phyloP scores from a whole-genome alignment of 2,329 filamentous ascomycete genomes.

The Fusarium sacchari region DNA sequence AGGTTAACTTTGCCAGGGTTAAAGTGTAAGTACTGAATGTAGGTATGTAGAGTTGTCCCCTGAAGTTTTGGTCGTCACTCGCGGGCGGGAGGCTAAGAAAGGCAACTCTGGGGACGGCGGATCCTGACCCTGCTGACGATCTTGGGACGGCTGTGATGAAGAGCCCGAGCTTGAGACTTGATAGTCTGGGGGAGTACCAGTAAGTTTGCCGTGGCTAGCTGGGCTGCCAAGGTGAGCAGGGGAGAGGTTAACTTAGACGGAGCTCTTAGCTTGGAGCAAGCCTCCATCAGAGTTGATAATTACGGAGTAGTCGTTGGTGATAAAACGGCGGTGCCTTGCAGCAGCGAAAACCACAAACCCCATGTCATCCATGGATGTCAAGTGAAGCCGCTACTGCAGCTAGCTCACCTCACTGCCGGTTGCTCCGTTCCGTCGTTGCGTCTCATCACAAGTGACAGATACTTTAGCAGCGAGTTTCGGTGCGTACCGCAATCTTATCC shows the following conservation, averaged over 20 bases:
- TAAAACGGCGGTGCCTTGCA: constrained; percentile 34
- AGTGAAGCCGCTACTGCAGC: constrained; percentile 8
- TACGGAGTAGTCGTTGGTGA: not conserved
- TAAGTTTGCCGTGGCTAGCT: not conserved
- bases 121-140: constrained; percentile 27
- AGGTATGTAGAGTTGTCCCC: too few species aligned
- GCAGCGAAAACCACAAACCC: constrained; percentile 26
- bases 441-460: not conserved
- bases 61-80: constrained; percentile 4
- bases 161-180: constrained; percentile 14
- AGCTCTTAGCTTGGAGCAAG: not conserved
- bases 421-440: constrained; percentile 15
- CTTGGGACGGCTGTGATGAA: not conserved
- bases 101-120: constrained; percentile 19
- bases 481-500: constrained; percentile 4
- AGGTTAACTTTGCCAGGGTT: constrained; percentile 14
- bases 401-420: constrained; percentile 23
- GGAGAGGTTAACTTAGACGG: not conserved
- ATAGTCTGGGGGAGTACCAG: not conserved
- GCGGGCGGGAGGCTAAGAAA: not conserved
- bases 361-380: too few species aligned
- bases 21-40: not conserved
- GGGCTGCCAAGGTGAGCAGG: not conserved
- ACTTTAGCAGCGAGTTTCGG: not conserved
- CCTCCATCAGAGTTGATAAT: not conserved